Conservation (phyloP, 225 moss, liverwort and hornwort species). For the Marchantia polymorpha region DNA sequence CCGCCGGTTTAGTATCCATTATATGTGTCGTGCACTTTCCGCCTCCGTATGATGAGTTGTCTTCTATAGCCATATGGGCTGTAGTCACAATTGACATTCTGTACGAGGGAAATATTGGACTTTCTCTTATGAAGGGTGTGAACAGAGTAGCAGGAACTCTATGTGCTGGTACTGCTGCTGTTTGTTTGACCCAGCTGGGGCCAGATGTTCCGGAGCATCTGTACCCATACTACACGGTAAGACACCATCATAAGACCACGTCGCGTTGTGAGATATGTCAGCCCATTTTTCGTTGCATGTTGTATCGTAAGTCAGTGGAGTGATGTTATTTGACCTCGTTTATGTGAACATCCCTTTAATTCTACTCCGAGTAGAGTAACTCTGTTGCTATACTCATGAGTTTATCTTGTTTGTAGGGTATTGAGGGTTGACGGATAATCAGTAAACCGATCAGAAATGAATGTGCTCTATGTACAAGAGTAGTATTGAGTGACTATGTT, state of each 20-base stretch:
- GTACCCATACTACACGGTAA: conserved; percentile 83
- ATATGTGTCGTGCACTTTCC: conserved; percentile 61
- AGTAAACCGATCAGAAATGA: background rate
- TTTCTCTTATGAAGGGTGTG: conserved; percentile 85
- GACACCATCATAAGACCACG: background rate
- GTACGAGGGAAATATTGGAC: conserved; percentile 83
- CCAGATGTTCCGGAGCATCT: conserved; percentile 51
- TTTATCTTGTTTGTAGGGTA: too few species aligned
- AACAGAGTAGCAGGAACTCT: conserved; percentile 91
- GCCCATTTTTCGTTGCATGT: background rate
- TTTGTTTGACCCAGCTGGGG: conserved; percentile 66
- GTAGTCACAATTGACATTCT: conserved; percentile 83
- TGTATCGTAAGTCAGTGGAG: background rate
- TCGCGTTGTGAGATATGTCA: background rate
- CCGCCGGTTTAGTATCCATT: conserved; percentile 72
- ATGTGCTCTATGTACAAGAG: background rate
- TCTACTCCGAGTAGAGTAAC: too few species aligned
- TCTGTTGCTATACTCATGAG: too few species aligned
- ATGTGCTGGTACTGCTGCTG: conserved; percentile 73
- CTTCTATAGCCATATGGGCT: conserved; percentile 71
- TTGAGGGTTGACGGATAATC: background rate
- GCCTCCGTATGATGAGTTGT: conserved; percentile 48
- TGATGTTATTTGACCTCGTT: too few species aligned
- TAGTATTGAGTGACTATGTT: background rate
- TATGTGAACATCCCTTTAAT: too few species aligned